Conservation (phyloP, 345 rosid species). For the Punica granatum region DNA sequence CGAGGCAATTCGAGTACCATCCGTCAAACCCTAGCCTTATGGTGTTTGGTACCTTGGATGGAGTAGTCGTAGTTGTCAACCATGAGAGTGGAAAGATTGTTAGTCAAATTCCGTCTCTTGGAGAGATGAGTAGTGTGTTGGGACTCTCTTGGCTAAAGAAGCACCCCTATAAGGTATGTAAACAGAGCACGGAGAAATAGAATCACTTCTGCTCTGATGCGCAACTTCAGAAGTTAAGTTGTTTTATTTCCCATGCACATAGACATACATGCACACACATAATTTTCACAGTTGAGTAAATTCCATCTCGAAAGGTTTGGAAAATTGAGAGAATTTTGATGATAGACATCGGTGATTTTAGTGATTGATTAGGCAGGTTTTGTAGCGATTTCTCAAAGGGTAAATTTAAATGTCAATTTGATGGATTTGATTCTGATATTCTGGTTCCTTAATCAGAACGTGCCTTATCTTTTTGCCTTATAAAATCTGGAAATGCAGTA, state of each 20-base stretch:
- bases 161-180: conserved; percentile 68
- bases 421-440: not conserved
- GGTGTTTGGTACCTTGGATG: conserved; percentile 92
- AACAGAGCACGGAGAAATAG: not conserved
- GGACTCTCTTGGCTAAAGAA: conserved; percentile 97
- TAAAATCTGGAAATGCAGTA: no score
- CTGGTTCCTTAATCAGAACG: not conserved
- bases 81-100: conserved; percentile 78
- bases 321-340: not conserved
- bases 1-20: conserved; percentile 96
- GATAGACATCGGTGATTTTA: no score
- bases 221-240: not conserved
- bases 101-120: conserved; percentile 58
- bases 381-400: not conserved
- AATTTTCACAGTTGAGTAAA: not conserved
- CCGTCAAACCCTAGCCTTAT: conserved; percentile 64
- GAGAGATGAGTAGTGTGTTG: conserved; percentile 71
- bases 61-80: conserved; percentile 85
- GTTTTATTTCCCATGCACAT: not conserved
- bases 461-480: not conserved
- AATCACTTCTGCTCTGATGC: not conserved
- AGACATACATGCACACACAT: not conserved
- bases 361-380: not conserved
- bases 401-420: not conserved
- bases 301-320: not conserved